Percentiles rank a stretch among this genome's conserved stretches.
These are phyloP conservation scores for Moricandia moricandioides DNA, from an alignment of 345 rosid genomes.

Conservation along the genomic window DNA sequence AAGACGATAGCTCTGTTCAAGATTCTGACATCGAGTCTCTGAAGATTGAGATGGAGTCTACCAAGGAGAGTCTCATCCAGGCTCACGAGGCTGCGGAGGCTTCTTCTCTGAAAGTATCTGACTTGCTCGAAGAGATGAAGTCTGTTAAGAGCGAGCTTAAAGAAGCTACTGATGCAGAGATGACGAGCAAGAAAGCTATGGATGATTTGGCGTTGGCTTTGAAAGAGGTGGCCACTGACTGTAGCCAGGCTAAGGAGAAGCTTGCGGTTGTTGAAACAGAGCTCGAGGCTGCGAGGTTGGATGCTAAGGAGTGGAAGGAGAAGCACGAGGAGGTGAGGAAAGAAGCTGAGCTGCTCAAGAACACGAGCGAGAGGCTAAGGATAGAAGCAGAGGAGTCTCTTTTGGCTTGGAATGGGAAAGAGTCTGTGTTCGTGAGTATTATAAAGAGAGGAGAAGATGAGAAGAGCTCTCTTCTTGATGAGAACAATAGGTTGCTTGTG, in stretches of 20 bases:
- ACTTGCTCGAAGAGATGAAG: slow-evolving; percentile 39
- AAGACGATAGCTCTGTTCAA: slow-evolving; percentile 33
- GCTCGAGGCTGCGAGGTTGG: slow-evolving; percentile 40
- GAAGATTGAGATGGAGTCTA: slow-evolving; percentile 41
- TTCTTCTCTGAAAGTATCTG: slow-evolving; percentile 32
- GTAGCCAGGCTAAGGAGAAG: slow-evolving; percentile 51
- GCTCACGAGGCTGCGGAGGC: slow-evolving; percentile 42
- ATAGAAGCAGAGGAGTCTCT: slow-evolving; percentile 77
- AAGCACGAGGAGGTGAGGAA: slow-evolving; percentile 46
- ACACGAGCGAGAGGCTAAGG: slow-evolving; percentile 61
- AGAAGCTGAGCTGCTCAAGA: slow-evolving; percentile 54
- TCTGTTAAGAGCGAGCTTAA: slow-evolving; percentile 49
- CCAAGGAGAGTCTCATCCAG: slow-evolving; percentile 29
- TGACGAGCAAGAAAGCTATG: slow-evolving; percentile 77
- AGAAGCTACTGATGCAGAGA: slow-evolving; percentile 57
- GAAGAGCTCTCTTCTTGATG: slow-evolving; percentile 47
- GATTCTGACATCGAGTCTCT: slow-evolving; percentile 35
- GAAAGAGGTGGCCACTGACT: slow-evolving; percentile 72
- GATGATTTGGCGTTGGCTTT: slow-evolving; percentile 79
- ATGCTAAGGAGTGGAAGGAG: slow-evolving; percentile 39
- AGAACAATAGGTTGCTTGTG: slow-evolving; percentile 48
- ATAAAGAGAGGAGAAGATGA: slow-evolving; percentile 78
- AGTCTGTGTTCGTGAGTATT: slow-evolving; percentile 60
- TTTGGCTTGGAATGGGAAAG: slow-evolving; percentile 79
- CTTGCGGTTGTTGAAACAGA: slow-evolving; percentile 43